Percentiles rank a stretch among this genome's conserved stretches.
Evolutionary conservation across 208 protist species (phyloP).

Genomic region (Acanthamoeba healyi): DNA sequence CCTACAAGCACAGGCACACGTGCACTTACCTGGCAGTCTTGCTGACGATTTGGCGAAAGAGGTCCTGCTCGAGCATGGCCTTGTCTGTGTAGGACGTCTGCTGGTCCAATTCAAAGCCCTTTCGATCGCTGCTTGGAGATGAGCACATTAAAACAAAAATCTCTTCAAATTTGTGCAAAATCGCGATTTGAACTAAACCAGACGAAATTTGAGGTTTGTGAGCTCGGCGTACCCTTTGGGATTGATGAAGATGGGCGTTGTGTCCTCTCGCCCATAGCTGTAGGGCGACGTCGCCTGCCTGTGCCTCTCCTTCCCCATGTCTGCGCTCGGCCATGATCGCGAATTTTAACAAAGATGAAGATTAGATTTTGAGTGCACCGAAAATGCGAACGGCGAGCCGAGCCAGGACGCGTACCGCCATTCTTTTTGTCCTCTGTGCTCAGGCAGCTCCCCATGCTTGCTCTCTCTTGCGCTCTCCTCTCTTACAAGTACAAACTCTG

Average conservation of each 20-base stretch:
- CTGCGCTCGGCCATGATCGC: too few species aligned
- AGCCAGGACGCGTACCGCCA: not conserved
- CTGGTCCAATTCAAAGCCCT: not conserved
- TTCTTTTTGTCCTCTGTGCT: not conserved
- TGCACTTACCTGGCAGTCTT: not conserved
- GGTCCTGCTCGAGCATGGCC: not conserved
- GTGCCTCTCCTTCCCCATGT: slow-evolving; percentile 20
- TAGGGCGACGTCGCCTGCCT: not conserved
- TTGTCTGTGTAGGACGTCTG: slow-evolving; percentile 26
- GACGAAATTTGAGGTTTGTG: not conserved
- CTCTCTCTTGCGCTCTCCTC: too few species aligned
- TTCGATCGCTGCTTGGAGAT: not conserved
- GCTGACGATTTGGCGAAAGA: slow-evolving; percentile 25
- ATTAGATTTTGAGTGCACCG: not conserved
- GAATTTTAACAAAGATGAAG: not conserved
- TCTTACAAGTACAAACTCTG: too few species aligned
- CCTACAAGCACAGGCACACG: not conserved
- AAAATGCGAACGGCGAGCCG: not conserved
- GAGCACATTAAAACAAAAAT: not conserved
- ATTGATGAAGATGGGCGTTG: slow-evolving; percentile 2
- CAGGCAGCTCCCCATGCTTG: not conserved
- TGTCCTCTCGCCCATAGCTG: slow-evolving; percentile 1
- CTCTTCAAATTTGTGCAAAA: too few species aligned
- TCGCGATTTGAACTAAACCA: not conserved
- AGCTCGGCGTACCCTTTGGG: not conserved